Base-by-base conservation (phyloP, 2,329 filamentous ascomycete genomes). In the Orbilia brochopaga region DNA sequence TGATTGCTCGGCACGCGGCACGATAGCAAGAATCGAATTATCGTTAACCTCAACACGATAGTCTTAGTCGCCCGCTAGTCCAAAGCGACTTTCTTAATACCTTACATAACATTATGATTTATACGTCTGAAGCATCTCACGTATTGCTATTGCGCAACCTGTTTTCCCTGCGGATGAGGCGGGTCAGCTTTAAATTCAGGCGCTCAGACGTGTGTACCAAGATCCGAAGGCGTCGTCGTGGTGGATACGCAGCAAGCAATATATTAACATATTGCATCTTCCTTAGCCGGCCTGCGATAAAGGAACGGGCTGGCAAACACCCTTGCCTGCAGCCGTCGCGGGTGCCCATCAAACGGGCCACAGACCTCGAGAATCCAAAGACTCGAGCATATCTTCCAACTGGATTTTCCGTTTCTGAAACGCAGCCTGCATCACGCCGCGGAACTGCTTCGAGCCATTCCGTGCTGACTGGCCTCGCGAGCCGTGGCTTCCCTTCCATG, bases 111-210 rank as follows among this genome's bases (percentile, higher is more conserved):
- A 10, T 10, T 15, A 44, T n/a, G 7, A 17, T 6, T 7, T 37
- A 37, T 37, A n/a, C n/a, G n/a, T 42, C 2, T 13, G 37, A 23
- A 48, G 44, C 44, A 48, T 10, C 44, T 48, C 44, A 48, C 15
- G 44, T 60, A 72, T 72, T 64, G 67, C 67, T 60, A 72, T 72
- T 64, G 67, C 67, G 67, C 67, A 72, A 72, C 60, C 55, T 56
- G 44, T 30, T 27, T 37, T 52, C 10, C 51, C 24, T 37, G 67
- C 67, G 67, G 67, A 72, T 72, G 67, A 65, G 67, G 67, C 67
- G 67, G 67, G 67, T 72, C 67, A 56, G 30, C 40, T 56, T 64
- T 64, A 64, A 46, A 54, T 21, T 54, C 63, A 37, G 37, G 27
- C 40, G 67, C 67, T 72, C 67, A 72, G 67, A 60, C 59, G 53